Evolutionary conservation across 441 rosid species (phyloP).

Genomic region (Erodium chrysanthum): DNA sequence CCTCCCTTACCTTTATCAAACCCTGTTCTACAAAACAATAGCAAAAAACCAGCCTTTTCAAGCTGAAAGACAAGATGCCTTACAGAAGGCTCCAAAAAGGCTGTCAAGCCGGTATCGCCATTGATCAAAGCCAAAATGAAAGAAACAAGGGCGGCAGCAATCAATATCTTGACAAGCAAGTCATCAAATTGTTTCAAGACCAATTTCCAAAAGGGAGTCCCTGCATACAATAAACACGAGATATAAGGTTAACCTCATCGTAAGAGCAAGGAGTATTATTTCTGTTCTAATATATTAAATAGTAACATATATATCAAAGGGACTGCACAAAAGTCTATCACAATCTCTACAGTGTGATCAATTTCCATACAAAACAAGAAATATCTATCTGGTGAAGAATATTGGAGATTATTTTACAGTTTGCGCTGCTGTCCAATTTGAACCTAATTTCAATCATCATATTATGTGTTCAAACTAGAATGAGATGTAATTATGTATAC

Average conservation of each 20-base stretch:
- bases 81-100: slow-evolving; percentile 98
- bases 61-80: slow-evolving; percentile 26
- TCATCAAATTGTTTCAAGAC: slow-evolving; percentile 95
- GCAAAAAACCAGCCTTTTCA: slow-evolving; percentile 12
- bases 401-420: neutral
- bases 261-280: neutral
- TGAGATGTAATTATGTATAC: neutral
- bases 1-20: neutral
- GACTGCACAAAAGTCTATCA: neutral
- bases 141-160: slow-evolving; percentile 84
- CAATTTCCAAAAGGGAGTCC: slow-evolving; percentile 93
- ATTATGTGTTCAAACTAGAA: neutral
- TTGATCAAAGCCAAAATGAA: slow-evolving; percentile 79
- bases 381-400: neutral
- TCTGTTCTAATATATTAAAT: neutral
- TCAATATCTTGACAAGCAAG: slow-evolving; percentile 93
- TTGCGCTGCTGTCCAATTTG: neutral
- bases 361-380: slow-evolving; percentile 1
- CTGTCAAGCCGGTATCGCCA: slow-evolving; percentile 93
- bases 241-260: slow-evolving; percentile 12
- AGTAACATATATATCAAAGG: neutral
- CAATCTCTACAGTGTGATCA: neutral
- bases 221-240: slow-evolving; percentile 39
- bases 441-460: neutral
- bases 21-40: slow-evolving; percentile 2